phyloP scores from a whole-genome alignment of 306 rosid species.

The Cicer judaicum region DNA sequence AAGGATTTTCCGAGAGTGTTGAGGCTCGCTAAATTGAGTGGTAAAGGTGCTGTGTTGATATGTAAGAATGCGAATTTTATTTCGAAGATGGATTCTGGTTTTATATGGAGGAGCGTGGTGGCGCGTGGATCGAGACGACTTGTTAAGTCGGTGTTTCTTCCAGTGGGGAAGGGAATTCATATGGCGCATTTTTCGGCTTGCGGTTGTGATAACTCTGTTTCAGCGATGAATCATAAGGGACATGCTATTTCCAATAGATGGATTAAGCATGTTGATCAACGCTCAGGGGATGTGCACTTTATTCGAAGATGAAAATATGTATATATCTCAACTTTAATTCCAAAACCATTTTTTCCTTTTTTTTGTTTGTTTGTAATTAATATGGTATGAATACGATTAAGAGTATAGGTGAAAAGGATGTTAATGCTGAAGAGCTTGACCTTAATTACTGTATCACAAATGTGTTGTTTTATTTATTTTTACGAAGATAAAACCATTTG shows the following conservation, averaged over 20 bases:
- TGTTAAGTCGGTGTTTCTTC: conserved; percentile 81
- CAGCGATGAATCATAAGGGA: conserved; percentile 30
- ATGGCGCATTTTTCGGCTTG: conserved; percentile 72
- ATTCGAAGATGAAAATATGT: conserved; percentile 57
- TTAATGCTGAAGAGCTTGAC: no score
- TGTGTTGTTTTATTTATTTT: no score
- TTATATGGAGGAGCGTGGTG: conserved; percentile 65
- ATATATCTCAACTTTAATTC: neutral
- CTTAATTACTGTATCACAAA: no score
- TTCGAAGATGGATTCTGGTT: conserved; percentile 52
- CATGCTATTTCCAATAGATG: conserved; percentile 47
- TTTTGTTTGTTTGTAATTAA: neutral
- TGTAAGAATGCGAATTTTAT: conserved; percentile 71
- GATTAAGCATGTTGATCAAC: conserved; percentile 84
- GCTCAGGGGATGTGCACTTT: conserved; percentile 79
- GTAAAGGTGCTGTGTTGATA: conserved; percentile 74
- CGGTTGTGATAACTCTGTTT: conserved; percentile 41
- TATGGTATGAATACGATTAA: neutral
- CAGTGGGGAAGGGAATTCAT: conserved; percentile 87
- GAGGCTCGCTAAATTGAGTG: conserved; percentile 72
- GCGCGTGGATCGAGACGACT: conserved; percentile 60
- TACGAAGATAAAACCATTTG: no score
- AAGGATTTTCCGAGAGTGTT: conserved; percentile 61
- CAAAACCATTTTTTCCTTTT: neutral
- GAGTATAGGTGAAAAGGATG: no score